These are phyloP conservation scores for Fremontodendron californicum DNA, from an alignment of 345 rosid genomes.

Conservation along the genomic window DNA sequence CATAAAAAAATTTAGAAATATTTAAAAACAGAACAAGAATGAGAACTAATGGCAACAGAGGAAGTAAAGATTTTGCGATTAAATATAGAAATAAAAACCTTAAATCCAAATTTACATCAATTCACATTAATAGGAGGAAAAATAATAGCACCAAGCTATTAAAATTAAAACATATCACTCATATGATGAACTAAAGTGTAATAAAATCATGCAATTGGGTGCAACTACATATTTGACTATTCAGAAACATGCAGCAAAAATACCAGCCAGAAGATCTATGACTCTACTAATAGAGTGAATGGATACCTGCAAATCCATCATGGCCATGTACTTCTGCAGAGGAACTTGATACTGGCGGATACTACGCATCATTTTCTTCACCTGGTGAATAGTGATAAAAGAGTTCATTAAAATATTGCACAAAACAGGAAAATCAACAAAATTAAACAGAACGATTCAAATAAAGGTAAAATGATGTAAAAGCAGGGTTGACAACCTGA, in stretches of 20 bases:
- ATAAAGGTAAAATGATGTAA: constrained; percentile 2
- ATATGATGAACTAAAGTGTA: background rate
- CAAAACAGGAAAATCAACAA: background rate
- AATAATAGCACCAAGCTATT: background rate
- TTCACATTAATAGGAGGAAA: background rate
- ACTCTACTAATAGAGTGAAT: background rate
- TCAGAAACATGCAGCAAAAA: background rate
- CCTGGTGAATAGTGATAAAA: constrained; percentile 35
- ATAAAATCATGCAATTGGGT: background rate
- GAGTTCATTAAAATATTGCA: constrained; percentile 1
- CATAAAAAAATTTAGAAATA: background rate
- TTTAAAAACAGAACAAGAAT: background rate
- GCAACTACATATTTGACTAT: background rate
- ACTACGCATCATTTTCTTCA: constrained; percentile 80
- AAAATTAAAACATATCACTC: background rate
- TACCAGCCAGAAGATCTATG: background rate
- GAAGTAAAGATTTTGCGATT: background rate
- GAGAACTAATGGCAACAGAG: background rate
- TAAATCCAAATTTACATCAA: background rate
- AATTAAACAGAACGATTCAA: background rate
- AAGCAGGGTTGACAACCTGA: constrained; percentile 45
- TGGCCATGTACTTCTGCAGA: constrained; percentile 86
- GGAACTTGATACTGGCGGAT: constrained; percentile 90
- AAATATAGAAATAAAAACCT: background rate
- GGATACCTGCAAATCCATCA: constrained; percentile 95